Evolutionary conservation across 1,139 yeast genomes (phyloP).

Genomic region (Taphrina populina): DNA sequence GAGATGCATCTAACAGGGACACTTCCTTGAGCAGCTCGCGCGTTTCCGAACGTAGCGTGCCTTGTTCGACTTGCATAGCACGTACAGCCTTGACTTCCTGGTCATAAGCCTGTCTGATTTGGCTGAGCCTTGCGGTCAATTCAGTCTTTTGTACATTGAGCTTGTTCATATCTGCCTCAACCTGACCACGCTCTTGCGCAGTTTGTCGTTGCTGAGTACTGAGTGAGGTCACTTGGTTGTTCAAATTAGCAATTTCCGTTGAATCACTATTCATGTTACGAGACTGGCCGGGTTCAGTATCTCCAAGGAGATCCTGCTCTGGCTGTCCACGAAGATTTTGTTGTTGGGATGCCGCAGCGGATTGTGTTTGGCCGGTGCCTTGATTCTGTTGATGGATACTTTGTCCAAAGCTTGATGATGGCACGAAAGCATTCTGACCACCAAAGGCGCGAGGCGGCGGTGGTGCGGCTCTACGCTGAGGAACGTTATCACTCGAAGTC

Average conservation of each 20-base stretch:
- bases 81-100: slow-evolving; percentile 70
- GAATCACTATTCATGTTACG: slow-evolving; percentile 74
- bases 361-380: slow-evolving; percentile 41
- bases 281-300: slow-evolving; percentile 25
- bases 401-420: slow-evolving; percentile 72
- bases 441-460: slow-evolving; percentile 12
- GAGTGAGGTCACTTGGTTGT: slow-evolving; percentile 78
- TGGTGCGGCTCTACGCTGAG: neutral
- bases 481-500: neutral
- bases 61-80: slow-evolving; percentile 62
- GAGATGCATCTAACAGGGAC: slow-evolving; percentile 76
- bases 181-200: slow-evolving; percentile 67
- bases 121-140: slow-evolving; percentile 66
- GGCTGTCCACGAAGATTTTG: neutral
- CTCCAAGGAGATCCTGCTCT: slow-evolving; percentile 34
- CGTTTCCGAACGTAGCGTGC: slow-evolving; percentile 63
- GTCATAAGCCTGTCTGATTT: slow-evolving; percentile 70
- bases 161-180: slow-evolving; percentile 70
- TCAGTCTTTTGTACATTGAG: slow-evolving; percentile 66
- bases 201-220: slow-evolving; percentile 70
- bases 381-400: slow-evolving; percentile 38
- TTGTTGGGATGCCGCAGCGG: slow-evolving; percentile 15
- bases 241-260: slow-evolving; percentile 80
- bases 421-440: slow-evolving; percentile 49
- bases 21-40: slow-evolving; percentile 73